A percentile compares a stretch with the other conserved stretches of the same genome.
phyloP scores from a whole-genome alignment of 352 stramenopile species.

The Phytopythium aichiense region DNA sequence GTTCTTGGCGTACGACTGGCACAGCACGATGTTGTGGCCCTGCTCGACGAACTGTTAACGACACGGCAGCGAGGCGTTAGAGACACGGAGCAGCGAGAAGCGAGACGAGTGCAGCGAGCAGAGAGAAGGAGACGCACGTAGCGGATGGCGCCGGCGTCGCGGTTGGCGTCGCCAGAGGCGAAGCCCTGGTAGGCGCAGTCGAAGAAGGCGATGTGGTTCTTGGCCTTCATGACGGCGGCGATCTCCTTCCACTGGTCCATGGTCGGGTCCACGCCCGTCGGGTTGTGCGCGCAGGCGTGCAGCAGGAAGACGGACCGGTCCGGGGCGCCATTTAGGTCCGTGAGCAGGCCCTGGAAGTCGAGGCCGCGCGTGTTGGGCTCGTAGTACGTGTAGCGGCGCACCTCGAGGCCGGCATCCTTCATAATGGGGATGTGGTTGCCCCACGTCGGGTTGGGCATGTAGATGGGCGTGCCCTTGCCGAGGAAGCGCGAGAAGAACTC shows the following conservation, averaged over 20 bases:
- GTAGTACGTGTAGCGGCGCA: conserved; percentile 85
- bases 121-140: conserved; percentile 35
- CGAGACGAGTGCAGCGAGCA: background rate
- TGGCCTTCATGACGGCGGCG: conserved; percentile 92
- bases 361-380: conserved; percentile 81
- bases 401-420: conserved; percentile 80
- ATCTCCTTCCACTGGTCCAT: conserved; percentile 98
- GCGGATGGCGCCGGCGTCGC: conserved; percentile 94
- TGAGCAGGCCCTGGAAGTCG: conserved; percentile 93
- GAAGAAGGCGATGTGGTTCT: conserved; percentile 98
- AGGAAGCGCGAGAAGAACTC: conserved; percentile 94
- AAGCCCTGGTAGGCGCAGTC: conserved; percentile 99
- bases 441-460: conserved; percentile 99
- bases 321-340: conserved; percentile 93
- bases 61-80: background rate
- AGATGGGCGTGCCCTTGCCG: conserved; percentile 89
- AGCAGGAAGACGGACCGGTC: conserved; percentile 96
- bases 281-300: conserved; percentile 99
- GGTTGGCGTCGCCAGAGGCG: conserved; percentile 94
- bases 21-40: conserved; percentile 95
- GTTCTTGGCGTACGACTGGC: conserved; percentile 99
- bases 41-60: conserved; percentile 93
- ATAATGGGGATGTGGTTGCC: conserved; percentile 98
- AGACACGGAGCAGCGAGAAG: background rate
- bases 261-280: conserved; percentile 97